These are phyloP conservation scores for Mortierella sp. DNA, from an alignment of 371 early-diverging fungal genomes.

Conservation along the genomic window DNA sequence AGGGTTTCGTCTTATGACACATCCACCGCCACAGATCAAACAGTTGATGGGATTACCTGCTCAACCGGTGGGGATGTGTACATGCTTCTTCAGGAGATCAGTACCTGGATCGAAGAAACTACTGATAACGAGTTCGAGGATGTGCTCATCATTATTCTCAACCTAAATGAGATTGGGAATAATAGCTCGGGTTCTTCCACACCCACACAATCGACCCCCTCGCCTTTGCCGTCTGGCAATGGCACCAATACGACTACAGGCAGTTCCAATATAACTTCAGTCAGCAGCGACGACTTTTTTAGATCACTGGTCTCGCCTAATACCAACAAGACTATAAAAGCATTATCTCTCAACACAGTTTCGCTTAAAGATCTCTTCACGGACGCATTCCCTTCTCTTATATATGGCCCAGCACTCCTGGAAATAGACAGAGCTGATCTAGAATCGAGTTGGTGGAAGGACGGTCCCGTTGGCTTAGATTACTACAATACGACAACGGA, in stretches of 20 bases:
- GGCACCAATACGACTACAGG: constrained; percentile 1
- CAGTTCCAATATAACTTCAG: background rate
- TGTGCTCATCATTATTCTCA: constrained; percentile 36
- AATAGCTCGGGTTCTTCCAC: constrained; percentile 19
- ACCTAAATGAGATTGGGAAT: constrained; percentile 40
- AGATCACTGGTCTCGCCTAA: constrained; percentile 31
- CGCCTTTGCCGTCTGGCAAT: constrained; percentile 3
- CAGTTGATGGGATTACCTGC: constrained; percentile 49
- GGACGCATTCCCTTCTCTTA: constrained; percentile 34
- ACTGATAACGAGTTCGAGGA: constrained; percentile 30
- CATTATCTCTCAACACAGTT: constrained; percentile 17
- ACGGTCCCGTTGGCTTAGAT: constrained; percentile 32
- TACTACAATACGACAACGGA: constrained; percentile 45
- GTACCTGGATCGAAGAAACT: constrained; percentile 27
- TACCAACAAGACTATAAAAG: constrained; percentile 41
- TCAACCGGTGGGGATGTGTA: constrained; percentile 41
- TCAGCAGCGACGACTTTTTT: constrained; percentile 24
- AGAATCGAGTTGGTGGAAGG: constrained; percentile 34
- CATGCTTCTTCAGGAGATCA: constrained; percentile 33
- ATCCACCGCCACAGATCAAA: constrained; percentile 16
- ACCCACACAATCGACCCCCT: background rate
- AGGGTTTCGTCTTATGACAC: constrained; percentile 28
- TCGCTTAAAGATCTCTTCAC: constrained; percentile 34
- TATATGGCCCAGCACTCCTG: constrained; percentile 33
- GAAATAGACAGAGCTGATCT: constrained; percentile 34